Evolutionary conservation across 2,329 filamentous ascomycete genomes (phyloP), one percentile per base, ranked within the genome.

Genomic region (Incumbomyces lentus): DNA sequence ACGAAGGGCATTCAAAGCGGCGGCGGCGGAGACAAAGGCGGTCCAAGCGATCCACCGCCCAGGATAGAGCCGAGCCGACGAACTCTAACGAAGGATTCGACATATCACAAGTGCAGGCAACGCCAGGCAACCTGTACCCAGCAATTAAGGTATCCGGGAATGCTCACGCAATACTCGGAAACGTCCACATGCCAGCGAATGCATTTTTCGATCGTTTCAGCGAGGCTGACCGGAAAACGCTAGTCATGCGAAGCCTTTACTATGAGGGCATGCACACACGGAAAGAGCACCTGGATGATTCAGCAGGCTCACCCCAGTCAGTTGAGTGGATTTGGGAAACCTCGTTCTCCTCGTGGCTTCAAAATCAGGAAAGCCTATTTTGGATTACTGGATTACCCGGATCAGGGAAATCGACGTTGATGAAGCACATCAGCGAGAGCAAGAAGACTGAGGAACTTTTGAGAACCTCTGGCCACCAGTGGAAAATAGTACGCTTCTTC

Each of bases 341-440:
- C 11, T 4, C 2, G 5, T 38, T 38, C 22, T n/a, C 16, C 4
- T 2, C 35, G 4, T 41, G 39, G 39, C 16, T 41, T 10, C 13
- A 10, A 26, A n/a, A n/a, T 13, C 12, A 10, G 6, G 13, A 22
- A 12, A 26, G 12, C 14, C 12, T 17, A 19, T 26, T 29, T 13
- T 41, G 39, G 39, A 41, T 41, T 13, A 16, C 18, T n/a, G 67
- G 67, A 1, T 67, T 68, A n/a, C 64, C 67, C 7, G 67, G 64
- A 12, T 58, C 60, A 0, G 67, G 67, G 4, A 70, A 70, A 47
- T 70, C 67, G 5, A 71, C 66, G 0, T 45, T 71, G 1, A 72
- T 72, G 22, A 17, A 14, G 6, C 29, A 42, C 14, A 29, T 42
- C 8, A 6, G 7, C 8, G 14, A 42, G 13, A 17, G 14, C 29